Conservation (phyloP, 768 basidiomycete species). For the Nidula microcarpa region DNA sequence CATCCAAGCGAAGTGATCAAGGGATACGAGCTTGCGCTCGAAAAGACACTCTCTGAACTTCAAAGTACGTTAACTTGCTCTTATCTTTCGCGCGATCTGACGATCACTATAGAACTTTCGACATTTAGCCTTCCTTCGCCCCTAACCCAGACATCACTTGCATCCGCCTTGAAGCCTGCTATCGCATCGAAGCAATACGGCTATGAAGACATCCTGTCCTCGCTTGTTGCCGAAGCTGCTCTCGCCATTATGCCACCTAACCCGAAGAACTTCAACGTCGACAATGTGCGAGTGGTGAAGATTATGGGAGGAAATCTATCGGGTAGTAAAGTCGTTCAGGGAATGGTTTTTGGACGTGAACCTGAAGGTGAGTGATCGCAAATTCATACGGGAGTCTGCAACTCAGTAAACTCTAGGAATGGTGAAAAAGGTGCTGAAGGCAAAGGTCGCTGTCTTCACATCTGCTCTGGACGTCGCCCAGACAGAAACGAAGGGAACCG, state of each 20-base stretch:
- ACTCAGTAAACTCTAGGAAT: slow-evolving; percentile 42
- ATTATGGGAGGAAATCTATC: slow-evolving; percentile 94
- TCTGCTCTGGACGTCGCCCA: slow-evolving; percentile 90
- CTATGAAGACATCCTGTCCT: slow-evolving; percentile 76
- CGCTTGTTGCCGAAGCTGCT: slow-evolving; percentile 90
- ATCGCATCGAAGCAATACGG: slow-evolving; percentile 99
- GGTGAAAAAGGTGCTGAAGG: slow-evolving; percentile 77
- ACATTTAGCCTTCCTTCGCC: slow-evolving; percentile 68
- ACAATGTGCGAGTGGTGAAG: slow-evolving; percentile 97
- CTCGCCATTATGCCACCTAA: slow-evolving; percentile 88
- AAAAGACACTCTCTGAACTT: slow-evolving; percentile 81
- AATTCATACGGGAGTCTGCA: not conserved
- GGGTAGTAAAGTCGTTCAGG: slow-evolving; percentile 84
- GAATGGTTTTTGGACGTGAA: slow-evolving; percentile 98
- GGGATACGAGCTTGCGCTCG: slow-evolving; percentile 90
- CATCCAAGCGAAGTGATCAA: slow-evolving; percentile 95
- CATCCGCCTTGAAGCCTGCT: slow-evolving; percentile 79
- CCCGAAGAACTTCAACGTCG: slow-evolving; percentile 93
- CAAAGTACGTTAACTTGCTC: slow-evolving; percentile 62
- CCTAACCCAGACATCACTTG: slow-evolving; percentile 64
- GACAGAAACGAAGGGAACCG: slow-evolving; percentile 99
- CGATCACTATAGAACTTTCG: slow-evolving; percentile 53
- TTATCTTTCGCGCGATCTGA: slow-evolving; percentile 7
- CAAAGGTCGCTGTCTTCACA: slow-evolving; percentile 96
- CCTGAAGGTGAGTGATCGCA: slow-evolving; percentile 70